These are phyloP conservation scores for Venturia effusa DNA, from an alignment of 2,329 filamentous ascomycete species.

Conservation along the genomic window DNA sequence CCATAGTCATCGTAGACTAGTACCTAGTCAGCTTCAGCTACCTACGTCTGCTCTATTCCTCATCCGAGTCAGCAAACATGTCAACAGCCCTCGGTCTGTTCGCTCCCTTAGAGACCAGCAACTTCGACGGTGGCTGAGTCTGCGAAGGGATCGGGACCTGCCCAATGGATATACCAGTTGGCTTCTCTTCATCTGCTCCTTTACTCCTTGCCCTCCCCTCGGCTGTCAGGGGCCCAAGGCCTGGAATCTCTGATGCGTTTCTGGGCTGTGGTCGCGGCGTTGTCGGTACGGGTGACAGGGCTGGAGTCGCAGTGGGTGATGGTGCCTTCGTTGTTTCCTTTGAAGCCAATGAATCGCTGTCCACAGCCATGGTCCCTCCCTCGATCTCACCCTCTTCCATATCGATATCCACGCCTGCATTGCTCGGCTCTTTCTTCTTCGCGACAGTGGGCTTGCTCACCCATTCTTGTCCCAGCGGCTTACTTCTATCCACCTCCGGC, in stretches of 20 bases:
- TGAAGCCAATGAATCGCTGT: slow-evolving; percentile 7
- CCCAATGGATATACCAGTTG: not conserved
- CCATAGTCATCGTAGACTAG: not conserved
- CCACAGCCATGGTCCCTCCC: slow-evolving; percentile 15
- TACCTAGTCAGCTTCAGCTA: not conserved
- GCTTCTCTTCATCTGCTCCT: not conserved
- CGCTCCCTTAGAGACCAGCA: slow-evolving; percentile 23
- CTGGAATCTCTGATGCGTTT: not conserved
- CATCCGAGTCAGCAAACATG: slow-evolving; percentile 24
- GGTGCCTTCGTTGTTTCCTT: not conserved
- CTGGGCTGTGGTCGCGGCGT: not conserved
- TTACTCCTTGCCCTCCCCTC: not conserved
- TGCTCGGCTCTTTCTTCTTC: slow-evolving; percentile 2
- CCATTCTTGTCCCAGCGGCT: slow-evolving; percentile 19
- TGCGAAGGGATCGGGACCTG: not conserved
- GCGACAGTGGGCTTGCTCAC: not conserved
- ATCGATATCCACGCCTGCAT: not conserved
- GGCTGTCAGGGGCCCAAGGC: slow-evolving; percentile 1
- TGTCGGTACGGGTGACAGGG: not conserved
- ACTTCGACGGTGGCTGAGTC: not conserved
- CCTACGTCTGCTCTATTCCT: slow-evolving; percentile 1
- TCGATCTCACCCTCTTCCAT: slow-evolving; percentile 10
- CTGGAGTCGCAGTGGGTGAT: not conserved
- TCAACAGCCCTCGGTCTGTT: slow-evolving; percentile 27
- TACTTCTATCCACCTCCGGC: slow-evolving; percentile 27